Percentiles rank a stretch among this genome's conserved stretches.
phyloP scores from a whole-genome alignment of 345 rosid genomes.

The Ceriops decandra region DNA sequence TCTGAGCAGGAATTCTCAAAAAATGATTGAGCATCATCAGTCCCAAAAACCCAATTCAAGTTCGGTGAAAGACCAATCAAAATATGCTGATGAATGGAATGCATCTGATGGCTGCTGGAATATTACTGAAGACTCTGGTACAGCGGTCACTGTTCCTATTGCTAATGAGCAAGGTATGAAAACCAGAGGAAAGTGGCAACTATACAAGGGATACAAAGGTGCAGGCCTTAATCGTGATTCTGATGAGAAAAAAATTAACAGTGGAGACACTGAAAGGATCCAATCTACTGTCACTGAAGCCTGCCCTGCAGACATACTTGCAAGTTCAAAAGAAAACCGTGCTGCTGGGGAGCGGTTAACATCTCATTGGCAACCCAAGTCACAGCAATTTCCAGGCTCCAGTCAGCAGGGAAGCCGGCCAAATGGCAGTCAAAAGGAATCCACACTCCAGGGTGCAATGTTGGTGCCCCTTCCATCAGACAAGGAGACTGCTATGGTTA shows the following conservation, averaged over 20 bases:
- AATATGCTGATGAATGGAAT: slow-evolving; percentile 42
- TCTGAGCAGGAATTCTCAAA: slow-evolving; percentile 36
- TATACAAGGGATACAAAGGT: slow-evolving; percentile 46
- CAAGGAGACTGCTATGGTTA: slow-evolving; percentile 22
- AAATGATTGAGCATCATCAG: slow-evolving; percentile 40
- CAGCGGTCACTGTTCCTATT: slow-evolving; percentile 28
- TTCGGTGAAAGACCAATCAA: slow-evolving; percentile 43
- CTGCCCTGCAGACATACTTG: slow-evolving; percentile 33
- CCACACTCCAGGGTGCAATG: slow-evolving; percentile 23
- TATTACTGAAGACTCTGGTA: slow-evolving; percentile 44
- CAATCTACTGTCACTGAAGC: not conserved
- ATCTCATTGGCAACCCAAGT: slow-evolving; percentile 76
- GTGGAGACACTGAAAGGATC: slow-evolving; percentile 38
- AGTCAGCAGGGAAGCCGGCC: slow-evolving; percentile 42
- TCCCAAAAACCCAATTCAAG: slow-evolving; percentile 36
- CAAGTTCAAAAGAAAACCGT: slow-evolving; percentile 59
- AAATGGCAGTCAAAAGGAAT: slow-evolving; percentile 37
- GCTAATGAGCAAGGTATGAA: slow-evolving; percentile 49
- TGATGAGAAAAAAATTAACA: slow-evolving; percentile 50
- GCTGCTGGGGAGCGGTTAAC: slow-evolving; percentile 46
- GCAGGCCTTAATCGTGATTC: slow-evolving; percentile 39
- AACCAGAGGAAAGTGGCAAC: slow-evolving; percentile 52
- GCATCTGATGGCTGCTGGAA: slow-evolving; percentile 47
- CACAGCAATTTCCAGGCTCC: slow-evolving; percentile 36
- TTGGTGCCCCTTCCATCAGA: slow-evolving; percentile 20